Percentiles rank a stretch among this genome's conserved stretches.
These are phyloP conservation scores for Lepiota brunneoincarnata DNA, from an alignment of 768 basidiomycete species.

Conservation along the genomic window DNA sequence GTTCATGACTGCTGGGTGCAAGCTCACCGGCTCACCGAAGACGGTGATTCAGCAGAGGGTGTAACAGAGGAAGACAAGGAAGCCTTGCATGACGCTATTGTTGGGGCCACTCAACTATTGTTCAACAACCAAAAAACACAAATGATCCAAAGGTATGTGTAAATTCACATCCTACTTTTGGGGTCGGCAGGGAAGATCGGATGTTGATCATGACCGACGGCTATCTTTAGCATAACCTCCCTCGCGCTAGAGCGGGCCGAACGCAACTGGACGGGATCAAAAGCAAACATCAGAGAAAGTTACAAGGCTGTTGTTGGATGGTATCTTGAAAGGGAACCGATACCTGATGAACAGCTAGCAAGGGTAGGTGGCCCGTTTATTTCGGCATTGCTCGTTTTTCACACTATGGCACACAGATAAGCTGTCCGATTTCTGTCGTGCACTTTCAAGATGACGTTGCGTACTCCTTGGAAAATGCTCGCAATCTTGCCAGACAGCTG, in stretches of 20 bases:
- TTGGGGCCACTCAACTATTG: constrained; percentile 20
- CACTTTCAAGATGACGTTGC: constrained; percentile 28
- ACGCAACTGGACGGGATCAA: constrained; percentile 16
- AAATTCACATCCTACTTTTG: too few species aligned
- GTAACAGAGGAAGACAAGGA: constrained; percentile 5
- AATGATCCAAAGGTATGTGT: constrained; percentile 19
- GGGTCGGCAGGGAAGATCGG: neutral
- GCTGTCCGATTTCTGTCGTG: constrained; percentile 27
- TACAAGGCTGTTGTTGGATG: constrained; percentile 17
- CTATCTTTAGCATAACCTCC: constrained; percentile 10
- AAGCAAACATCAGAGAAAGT: constrained; percentile 15
- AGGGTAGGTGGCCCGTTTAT: constrained; percentile 16
- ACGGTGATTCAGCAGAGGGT: neutral
- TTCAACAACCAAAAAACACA: constrained; percentile 18
- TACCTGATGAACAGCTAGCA: constrained; percentile 13
- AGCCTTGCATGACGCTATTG: constrained; percentile 18
- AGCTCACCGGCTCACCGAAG: constrained; percentile 10
- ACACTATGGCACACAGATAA: constrained; percentile 16
- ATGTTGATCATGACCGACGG: neutral
- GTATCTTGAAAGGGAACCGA: constrained; percentile 15
- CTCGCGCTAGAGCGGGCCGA: constrained; percentile 11
- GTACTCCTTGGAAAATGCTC: constrained; percentile 21
- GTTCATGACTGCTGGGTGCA: constrained; percentile 23
- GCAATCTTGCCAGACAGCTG: constrained; percentile 20
- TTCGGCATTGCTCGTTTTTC: neutral